Base-by-base conservation (phyloP, 108 stramenopile species). In the Cyclostephanos tholiformis region DNA sequence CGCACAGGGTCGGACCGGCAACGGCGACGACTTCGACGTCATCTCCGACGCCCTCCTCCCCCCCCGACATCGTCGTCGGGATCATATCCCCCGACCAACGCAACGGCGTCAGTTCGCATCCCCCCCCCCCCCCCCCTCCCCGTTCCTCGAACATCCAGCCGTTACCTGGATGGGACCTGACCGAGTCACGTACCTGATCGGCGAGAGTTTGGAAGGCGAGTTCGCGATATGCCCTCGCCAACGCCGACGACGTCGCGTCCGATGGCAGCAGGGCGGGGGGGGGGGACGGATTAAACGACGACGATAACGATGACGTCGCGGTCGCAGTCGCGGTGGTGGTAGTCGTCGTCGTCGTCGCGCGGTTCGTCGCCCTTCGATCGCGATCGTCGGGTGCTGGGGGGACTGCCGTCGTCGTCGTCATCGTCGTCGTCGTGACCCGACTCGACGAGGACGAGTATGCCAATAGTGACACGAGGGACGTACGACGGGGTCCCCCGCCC, bases 131-230 rank as follows among this genome's bases (percentile, higher is more conserved):
- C 30, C 44, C 67, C 43, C 2, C n/a, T 39, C 50, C 30, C 27
- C 38, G 13, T 7, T 69, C 68, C 41, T 67, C 60, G 58, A 82
- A 88, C 85, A 88, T 84, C 85, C 85, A 88, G 22, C 77, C 80
- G 69, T 88, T 88, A 9, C 85, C 85, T 12, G 74, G 75, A 70
- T 84, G 83, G 19, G 76, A 43, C 30, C 71, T 49, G 16, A 88
- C 87, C 23, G 73, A 76, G 23, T 29, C 32, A 29, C 76, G 75
- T 0, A 88, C 87, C 48, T 88, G 87, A 67, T 85, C 83, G 13
- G 87, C 85, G 59, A 84, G 52, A 30, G 83, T 86, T 55, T 85
- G 85, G 63, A 88, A 88, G 46, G 79, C 87, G 39, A 86, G 44
- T 26, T 80, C 68, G 56, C 85, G 80, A 39, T 88, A 88, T 0